Conservation (phyloP, 2,329 filamentous ascomycete species). For the Thermoascus crustaceus region DNA sequence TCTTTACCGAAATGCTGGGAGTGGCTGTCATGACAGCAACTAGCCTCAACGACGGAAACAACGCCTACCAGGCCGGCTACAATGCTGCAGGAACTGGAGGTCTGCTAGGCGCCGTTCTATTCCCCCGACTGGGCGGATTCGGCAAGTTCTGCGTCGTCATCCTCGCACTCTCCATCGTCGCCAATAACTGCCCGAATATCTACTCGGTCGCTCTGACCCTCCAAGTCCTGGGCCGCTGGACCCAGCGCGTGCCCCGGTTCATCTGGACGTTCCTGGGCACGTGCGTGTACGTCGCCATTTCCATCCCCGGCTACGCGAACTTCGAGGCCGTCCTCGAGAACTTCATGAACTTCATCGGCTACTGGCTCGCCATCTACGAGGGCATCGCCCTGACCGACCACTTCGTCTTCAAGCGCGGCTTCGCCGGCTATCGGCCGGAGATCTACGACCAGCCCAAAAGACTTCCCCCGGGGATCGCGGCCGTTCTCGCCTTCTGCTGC, state of each 20-base stretch:
- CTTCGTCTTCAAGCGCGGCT: constrained; percentile 57
- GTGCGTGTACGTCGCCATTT: constrained; percentile 57
- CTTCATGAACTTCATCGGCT: constrained; percentile 61
- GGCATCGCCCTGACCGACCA: constrained; percentile 59
- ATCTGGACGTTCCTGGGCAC: constrained; percentile 58
- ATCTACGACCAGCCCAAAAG: constrained; percentile 50
- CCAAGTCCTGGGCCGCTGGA: constrained; percentile 54
- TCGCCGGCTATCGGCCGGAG: constrained; percentile 51
- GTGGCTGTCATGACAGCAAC: constrained; percentile 62
- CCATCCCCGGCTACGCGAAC: constrained; percentile 59
- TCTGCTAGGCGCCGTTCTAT: constrained; percentile 56
- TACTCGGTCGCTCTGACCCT: constrained; percentile 63
- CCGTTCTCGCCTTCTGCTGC: constrained; percentile 53
- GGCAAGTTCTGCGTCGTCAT: constrained; percentile 65
- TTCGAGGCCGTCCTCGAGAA: constrained; percentile 60
- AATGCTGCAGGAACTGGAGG: constrained; percentile 54
- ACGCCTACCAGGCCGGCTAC: constrained; percentile 51
- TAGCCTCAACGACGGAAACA: constrained; percentile 43
- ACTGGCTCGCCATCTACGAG: constrained; percentile 69
- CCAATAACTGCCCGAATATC: constrained; percentile 64
- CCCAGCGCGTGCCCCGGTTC: constrained; percentile 57
- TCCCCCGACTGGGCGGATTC: constrained; percentile 56
- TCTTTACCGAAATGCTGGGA: constrained; percentile 67
- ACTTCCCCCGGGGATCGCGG: constrained; percentile 58
- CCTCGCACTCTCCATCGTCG: constrained; percentile 58